These are phyloP conservation scores for Fragaria ananassa DNA, from an alignment of 306 rosid genomes.

Conservation along the genomic window DNA sequence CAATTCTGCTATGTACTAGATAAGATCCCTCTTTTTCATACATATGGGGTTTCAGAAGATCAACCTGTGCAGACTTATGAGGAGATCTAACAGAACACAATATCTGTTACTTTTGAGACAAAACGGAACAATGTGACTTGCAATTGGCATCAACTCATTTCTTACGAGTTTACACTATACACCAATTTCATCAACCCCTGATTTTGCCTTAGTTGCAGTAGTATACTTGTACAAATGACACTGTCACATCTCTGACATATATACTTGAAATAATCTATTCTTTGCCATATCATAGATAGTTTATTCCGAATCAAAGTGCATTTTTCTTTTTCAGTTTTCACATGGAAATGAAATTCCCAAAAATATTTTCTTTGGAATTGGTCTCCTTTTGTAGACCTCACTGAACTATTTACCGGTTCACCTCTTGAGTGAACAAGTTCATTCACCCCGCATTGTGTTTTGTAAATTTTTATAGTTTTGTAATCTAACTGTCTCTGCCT, in stretches of 20 bases:
- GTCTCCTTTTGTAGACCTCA: no score
- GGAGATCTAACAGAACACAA: neutral
- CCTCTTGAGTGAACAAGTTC: no score
- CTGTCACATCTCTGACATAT: neutral
- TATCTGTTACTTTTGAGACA: neutral
- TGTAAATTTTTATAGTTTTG: no score
- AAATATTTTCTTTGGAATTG: no score
- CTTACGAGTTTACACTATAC: neutral
- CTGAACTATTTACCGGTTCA: no score
- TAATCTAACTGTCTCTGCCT: no score
- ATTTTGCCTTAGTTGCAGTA: conserved; percentile 1
- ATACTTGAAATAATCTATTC: neutral
- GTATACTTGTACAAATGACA: neutral
- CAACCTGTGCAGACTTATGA: conserved; percentile 6
- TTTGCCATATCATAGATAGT: neutral
- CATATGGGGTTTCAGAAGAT: neutral
- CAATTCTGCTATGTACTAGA: neutral
- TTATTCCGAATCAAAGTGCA: neutral
- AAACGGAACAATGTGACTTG: neutral
- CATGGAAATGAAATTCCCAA: neutral
- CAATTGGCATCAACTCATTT: neutral
- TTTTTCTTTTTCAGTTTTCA: no score
- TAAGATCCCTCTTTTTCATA: neutral
- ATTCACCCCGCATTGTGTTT: no score
- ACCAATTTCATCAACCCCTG: neutral